A percentile compares a stretch with the other conserved stretches of the same genome.
These are phyloP conservation scores for Rachicladosporium sp. DNA, from an alignment of 2,329 filamentous ascomycete species.

Conservation along the genomic window DNA sequence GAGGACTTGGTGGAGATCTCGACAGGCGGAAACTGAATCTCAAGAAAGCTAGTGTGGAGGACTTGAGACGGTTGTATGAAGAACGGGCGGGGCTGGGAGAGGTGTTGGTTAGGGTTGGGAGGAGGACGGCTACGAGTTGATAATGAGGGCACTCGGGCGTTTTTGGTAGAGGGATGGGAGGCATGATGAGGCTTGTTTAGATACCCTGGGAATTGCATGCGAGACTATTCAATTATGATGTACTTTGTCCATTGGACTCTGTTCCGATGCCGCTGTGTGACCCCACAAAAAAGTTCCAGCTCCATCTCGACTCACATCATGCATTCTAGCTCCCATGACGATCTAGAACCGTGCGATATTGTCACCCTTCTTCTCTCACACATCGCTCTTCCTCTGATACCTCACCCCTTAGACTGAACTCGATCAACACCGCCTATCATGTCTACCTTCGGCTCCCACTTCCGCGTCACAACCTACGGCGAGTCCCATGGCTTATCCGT, in stretches of 20 bases:
- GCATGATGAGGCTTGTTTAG: no score
- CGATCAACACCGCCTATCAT: conserved; percentile 36
- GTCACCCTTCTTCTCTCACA: no score
- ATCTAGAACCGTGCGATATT: no score
- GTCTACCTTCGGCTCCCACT: conserved; percentile 79
- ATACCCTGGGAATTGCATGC: no score
- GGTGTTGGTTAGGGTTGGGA: conserved; percentile 8
- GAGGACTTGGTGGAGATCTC: background rate
- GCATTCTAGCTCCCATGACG: no score
- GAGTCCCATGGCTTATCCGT: conserved; percentile 88
- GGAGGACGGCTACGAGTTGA: background rate
- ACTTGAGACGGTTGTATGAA: conserved; percentile 36
- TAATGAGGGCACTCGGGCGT: no score
- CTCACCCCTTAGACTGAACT: background rate
- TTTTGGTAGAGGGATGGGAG: no score
- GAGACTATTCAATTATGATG: no score
- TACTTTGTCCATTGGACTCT: no score
- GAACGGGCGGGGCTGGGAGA: conserved; percentile 31
- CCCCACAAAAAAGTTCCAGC: no score
- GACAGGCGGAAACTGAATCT: conserved; percentile 24
- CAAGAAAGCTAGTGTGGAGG: conserved; percentile 35
- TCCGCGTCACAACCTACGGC: conserved; percentile 73
- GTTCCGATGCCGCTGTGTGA: no score
- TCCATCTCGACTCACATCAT: no score
- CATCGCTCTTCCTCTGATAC: background rate